These are phyloP conservation scores for Diplodia intermedia DNA, from an alignment of 2,329 filamentous ascomycete species.

Conservation along the genomic window DNA sequence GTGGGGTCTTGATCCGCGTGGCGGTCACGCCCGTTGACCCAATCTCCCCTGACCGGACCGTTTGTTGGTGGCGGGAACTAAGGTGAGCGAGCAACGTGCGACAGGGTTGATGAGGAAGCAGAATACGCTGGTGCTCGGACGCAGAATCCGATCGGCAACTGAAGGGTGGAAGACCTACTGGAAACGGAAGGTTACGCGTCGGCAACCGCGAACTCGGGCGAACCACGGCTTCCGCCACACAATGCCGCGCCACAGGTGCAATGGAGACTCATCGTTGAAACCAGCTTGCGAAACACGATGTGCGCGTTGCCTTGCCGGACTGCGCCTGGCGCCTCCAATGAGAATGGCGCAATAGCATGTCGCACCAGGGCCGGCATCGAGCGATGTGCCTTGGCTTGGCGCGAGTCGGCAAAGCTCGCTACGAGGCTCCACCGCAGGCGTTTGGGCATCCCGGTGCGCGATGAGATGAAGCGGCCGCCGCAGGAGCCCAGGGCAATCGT, in stretches of 20 bases:
- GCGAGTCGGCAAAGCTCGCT: constrained; percentile 10
- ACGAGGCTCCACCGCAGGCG: constrained; percentile 5
- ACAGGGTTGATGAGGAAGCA: background rate
- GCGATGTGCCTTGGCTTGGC: background rate
- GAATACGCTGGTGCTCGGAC: background rate
- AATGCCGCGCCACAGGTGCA: background rate
- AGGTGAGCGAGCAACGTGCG: background rate
- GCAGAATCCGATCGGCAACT: background rate
- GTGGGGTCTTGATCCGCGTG: constrained; percentile 1
- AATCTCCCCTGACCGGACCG: constrained; percentile 16
- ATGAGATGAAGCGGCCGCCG: constrained; percentile 13
- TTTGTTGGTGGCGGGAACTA: constrained; percentile 19
- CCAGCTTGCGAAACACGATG: constrained; percentile 12
- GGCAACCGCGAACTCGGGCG: background rate
- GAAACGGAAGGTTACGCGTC: constrained; percentile 8
- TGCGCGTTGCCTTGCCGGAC: background rate
- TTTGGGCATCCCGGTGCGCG: constrained; percentile 2
- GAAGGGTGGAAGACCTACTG: background rate
- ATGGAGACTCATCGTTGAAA: constrained; percentile 8
- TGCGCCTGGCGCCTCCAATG: background rate
- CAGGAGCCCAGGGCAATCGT: constrained; percentile 21
- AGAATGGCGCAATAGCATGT: background rate
- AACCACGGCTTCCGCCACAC: background rate
- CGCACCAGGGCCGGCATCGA: background rate
- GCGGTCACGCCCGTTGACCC: constrained; percentile 16